Conservation (phyloP, 345 rosid species). For the Salix caprea region DNA sequence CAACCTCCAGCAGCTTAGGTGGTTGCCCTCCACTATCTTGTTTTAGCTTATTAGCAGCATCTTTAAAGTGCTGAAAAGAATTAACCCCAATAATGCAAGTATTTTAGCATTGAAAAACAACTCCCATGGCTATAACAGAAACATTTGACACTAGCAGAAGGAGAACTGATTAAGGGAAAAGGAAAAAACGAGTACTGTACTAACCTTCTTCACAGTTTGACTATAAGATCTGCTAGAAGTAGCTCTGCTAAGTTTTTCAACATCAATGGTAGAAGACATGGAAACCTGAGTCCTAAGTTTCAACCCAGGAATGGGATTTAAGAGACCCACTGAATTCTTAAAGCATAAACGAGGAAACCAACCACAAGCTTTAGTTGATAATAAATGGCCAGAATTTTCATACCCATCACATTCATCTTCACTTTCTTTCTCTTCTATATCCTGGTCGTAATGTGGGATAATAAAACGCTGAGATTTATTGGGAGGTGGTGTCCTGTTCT, state of each 20-base stretch:
- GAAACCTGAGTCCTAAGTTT: slow-evolving; percentile 43
- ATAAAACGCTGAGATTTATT: slow-evolving; percentile 24
- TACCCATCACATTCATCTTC: slow-evolving; percentile 40
- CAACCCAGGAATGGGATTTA: slow-evolving; percentile 59
- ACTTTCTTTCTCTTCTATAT: slow-evolving; percentile 38
- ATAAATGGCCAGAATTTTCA: slow-evolving; percentile 31
- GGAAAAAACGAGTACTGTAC: background rate
- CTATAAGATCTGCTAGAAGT: slow-evolving; percentile 36
- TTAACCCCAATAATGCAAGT: background rate
- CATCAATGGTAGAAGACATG: slow-evolving; percentile 28
- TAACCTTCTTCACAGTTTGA: slow-evolving; percentile 51
- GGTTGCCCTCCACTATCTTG: slow-evolving; percentile 34
- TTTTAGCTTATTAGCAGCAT: slow-evolving; percentile 38
- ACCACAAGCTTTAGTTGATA: slow-evolving; percentile 68
- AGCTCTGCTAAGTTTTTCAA: slow-evolving; percentile 41
- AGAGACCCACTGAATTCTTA: slow-evolving; percentile 48
- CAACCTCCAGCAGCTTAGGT: slow-evolving; percentile 29
- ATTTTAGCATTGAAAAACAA: background rate
- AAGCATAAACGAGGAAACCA: slow-evolving; percentile 66
- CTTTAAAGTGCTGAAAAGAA: slow-evolving; percentile 41
- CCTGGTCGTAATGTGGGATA: slow-evolving; percentile 34
- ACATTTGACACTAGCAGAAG: background rate
- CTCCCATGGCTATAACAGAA: slow-evolving; percentile 11
- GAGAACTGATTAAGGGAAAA: background rate
- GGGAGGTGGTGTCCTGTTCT: slow-evolving; percentile 29